These are phyloP conservation scores for Cladosporium velox DNA, from an alignment of 2,329 filamentous ascomycete genomes.

Conservation along the genomic window DNA sequence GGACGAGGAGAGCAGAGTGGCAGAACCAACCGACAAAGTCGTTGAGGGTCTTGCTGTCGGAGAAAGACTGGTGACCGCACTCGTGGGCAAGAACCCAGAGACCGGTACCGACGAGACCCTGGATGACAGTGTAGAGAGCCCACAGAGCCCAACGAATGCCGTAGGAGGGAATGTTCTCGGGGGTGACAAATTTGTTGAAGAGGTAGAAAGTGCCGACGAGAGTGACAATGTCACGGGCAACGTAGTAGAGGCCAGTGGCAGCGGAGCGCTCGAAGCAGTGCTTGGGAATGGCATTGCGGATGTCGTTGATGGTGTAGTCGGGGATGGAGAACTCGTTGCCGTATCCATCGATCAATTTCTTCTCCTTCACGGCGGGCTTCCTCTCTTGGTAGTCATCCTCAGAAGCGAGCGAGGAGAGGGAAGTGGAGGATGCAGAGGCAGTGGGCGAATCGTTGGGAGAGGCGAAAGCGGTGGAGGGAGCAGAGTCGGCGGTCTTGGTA, in stretches of 20 bases:
- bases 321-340: conserved; percentile 93
- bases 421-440: conserved; percentile 78
- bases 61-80: conserved; percentile 97
- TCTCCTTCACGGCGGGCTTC: conserved; percentile 51
- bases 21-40: conserved; percentile 89
- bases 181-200: conserved; percentile 87
- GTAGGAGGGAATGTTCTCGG: conserved; percentile 74
- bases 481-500: conserved; percentile 54
- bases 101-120: conserved; percentile 91
- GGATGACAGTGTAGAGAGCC: conserved; percentile 73
- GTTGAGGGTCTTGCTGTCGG: conserved; percentile 85
- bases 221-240: conserved; percentile 74
- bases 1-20: conserved; percentile 85
- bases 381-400: conserved; percentile 55
- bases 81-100: conserved; percentile 97
- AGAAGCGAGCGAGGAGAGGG: conserved; percentile 84
- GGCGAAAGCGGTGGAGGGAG: conserved; percentile 54
- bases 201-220: conserved; percentile 78
- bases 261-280: conserved; percentile 94
- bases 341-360: conserved; percentile 80
- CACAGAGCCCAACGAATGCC: conserved; percentile 66
- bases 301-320: conserved; percentile 96
- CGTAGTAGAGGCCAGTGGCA: conserved; percentile 74
- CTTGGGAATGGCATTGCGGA: conserved; percentile 93
- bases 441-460: conserved; percentile 62